Evolutionary conservation across 140 eudicot species (phyloP).

Genomic region (Senecio squalidus): DNA sequence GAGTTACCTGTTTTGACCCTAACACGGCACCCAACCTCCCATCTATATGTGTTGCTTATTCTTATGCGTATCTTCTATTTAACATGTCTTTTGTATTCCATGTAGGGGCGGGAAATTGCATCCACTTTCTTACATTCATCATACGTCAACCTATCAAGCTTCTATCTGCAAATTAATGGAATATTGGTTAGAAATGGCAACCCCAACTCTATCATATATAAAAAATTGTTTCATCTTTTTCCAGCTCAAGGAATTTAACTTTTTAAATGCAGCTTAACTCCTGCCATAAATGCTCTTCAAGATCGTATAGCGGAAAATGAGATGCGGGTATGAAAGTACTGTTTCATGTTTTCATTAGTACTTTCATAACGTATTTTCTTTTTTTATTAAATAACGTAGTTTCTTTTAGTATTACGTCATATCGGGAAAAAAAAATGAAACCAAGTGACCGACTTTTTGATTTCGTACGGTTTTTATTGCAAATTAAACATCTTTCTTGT

Average conservation of each 20-base stretch:
- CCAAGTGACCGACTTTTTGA: not conserved
- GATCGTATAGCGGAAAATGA: constrained; percentile 85
- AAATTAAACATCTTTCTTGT: not conserved
- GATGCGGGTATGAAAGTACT: constrained; percentile 57
- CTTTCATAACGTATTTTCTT: too few relatives aligned
- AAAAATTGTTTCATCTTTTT: not conserved
- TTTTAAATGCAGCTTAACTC: constrained; percentile 74
- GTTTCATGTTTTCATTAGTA: constrained; percentile 7
- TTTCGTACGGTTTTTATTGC: not conserved
- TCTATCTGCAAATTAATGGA: constrained; percentile 97
- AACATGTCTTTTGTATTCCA: constrained; percentile 6
- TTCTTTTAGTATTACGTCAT: too few relatives aligned
- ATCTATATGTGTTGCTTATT: too few relatives aligned
- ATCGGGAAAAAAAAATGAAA: too few relatives aligned
- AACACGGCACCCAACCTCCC: too few relatives aligned
- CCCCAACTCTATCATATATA: not conserved
- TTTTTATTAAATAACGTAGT: too few relatives aligned
- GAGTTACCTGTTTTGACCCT: too few relatives aligned
- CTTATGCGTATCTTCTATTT: not conserved
- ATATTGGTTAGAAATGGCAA: constrained; percentile 59
- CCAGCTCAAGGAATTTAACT: not conserved
- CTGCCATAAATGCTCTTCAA: constrained; percentile 81
- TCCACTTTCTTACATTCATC: constrained; percentile 87
- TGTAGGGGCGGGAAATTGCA: constrained; percentile 87
- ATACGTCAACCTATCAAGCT: constrained; percentile 97